phyloP scores from a whole-genome alignment of 352 stramenopile genomes.

The Phytopythium montanum region DNA sequence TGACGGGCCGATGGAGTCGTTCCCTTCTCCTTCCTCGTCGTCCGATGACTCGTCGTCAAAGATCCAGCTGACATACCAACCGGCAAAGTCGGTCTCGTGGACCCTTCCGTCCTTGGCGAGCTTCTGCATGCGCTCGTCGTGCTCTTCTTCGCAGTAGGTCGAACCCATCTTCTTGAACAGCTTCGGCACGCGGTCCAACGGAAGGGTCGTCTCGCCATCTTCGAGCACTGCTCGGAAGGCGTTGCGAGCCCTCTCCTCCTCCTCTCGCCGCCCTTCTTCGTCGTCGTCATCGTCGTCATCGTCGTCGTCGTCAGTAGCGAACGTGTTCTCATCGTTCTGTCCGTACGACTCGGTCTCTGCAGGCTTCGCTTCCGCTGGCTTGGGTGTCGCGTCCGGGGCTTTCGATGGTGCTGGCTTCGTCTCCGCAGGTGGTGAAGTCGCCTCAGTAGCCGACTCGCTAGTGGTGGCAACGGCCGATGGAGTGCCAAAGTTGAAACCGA shows the following conservation, averaged over 20 bases:
- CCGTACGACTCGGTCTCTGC: conserved; percentile 38
- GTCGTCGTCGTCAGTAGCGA: conserved; percentile 31
- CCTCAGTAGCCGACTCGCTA: background rate
- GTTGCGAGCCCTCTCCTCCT: conserved; percentile 40
- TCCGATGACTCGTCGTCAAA: conserved; percentile 46
- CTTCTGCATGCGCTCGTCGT: conserved; percentile 15
- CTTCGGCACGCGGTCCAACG: conserved; percentile 37
- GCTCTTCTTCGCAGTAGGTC: conserved; percentile 58
- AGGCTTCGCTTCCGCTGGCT: background rate
- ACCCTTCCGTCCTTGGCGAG: conserved; percentile 48
- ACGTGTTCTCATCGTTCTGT: conserved; percentile 62
- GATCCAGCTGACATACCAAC: conserved; percentile 66
- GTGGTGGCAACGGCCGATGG: background rate
- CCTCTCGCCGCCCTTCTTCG: conserved; percentile 61
- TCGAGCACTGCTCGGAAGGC: conserved; percentile 39
- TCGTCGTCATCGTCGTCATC: conserved; percentile 59
- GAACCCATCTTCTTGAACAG: conserved; percentile 57
- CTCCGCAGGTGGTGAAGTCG: background rate
- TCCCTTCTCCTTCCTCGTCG: conserved; percentile 29
- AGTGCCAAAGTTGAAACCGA: background rate
- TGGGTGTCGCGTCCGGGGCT: background rate
- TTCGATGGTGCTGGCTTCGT: background rate
- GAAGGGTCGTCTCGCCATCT: conserved; percentile 26
- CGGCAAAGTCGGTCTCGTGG: conserved; percentile 46
- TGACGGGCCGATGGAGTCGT: conserved; percentile 11